A percentile compares a stretch with the other conserved stretches of the same genome.
These are phyloP conservation scores for Salinomyces thailandicus DNA, from an alignment of 2,329 filamentous ascomycete genomes.

Conservation along the genomic window DNA sequence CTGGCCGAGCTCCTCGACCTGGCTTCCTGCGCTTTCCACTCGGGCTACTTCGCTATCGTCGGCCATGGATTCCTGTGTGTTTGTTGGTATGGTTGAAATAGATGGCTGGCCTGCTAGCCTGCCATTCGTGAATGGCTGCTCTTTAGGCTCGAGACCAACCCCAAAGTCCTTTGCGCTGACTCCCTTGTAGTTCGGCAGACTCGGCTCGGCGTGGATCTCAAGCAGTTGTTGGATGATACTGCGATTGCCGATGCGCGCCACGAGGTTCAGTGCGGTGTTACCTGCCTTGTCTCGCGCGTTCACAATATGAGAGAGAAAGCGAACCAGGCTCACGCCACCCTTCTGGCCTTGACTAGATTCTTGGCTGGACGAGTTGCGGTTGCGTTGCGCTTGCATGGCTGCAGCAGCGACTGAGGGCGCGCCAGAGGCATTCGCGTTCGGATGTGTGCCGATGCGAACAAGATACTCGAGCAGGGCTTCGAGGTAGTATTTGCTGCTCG, in stretches of 20 bases:
- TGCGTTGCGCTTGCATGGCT: slow-evolving; percentile 15
- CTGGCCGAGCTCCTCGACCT: slow-evolving; percentile 62
- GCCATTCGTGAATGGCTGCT: slow-evolving; percentile 15
- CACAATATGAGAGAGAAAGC: slow-evolving; percentile 95
- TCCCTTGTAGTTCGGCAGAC: slow-evolving; percentile 81
- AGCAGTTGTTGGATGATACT: slow-evolving; percentile 95
- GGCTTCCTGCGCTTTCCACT: slow-evolving; percentile 29
- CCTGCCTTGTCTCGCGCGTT: slow-evolving; percentile 90
- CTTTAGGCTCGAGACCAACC: slow-evolving; percentile 58
- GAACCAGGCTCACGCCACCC: slow-evolving; percentile 67
- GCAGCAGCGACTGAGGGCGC: slow-evolving; percentile 41
- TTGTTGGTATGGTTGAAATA: slow-evolving; percentile 9
- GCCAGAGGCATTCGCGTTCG: slow-evolving; percentile 31
- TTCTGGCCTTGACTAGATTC: slow-evolving; percentile 15
- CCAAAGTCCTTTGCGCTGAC: slow-evolving; percentile 89
- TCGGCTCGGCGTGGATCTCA: slow-evolving; percentile 89
- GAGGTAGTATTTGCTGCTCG: slow-evolving; percentile 89
- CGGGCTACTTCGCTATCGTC: slow-evolving; percentile 27
- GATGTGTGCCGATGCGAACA: slow-evolving; percentile 55
- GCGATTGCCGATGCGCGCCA: slow-evolving; percentile 81
- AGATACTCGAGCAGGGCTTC: slow-evolving; percentile 92
- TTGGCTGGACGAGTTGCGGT: slow-evolving; percentile 12
- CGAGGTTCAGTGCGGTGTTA: slow-evolving; percentile 89
- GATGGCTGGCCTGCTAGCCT: slow-evolving; percentile 17
- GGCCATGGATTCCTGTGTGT: slow-evolving; percentile 11